Conservation (phyloP, 257 asterid genomes). For the Solanum peruvianum region DNA sequence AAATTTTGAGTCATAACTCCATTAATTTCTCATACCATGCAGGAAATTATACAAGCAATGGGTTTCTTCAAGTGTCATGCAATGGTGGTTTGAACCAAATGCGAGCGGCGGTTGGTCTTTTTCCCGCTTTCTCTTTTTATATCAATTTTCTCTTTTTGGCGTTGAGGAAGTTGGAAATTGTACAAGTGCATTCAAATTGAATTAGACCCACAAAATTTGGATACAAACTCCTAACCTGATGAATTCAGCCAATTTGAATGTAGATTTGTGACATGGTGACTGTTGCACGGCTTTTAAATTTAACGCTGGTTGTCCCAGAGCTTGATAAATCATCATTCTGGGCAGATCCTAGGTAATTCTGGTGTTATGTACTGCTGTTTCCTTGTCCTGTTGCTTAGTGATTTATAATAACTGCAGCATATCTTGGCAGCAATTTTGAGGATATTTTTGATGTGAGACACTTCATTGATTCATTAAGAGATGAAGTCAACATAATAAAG, state of each 20-base stretch:
- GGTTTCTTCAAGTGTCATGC: conserved; percentile 80
- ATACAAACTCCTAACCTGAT: not conserved
- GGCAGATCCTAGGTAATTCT: conserved; percentile 90
- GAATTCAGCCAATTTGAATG: conserved; percentile 7
- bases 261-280: conserved; percentile 98
- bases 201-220: not conserved
- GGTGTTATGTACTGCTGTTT: not conserved
- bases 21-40: not conserved
- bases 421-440: conserved; percentile 55
- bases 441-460: conserved; percentile 78
- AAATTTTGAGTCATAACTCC: not conserved
- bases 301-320: conserved; percentile 84
- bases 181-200: not conserved
- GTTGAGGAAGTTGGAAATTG: not conserved
- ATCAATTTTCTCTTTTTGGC: not conserved
- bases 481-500: conserved; percentile 67
- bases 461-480: conserved; percentile 76
- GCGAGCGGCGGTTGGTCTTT: conserved; percentile 82
- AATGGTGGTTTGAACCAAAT: conserved; percentile 96
- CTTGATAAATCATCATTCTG: conserved; percentile 96
- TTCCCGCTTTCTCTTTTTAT: not conserved
- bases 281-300: conserved; percentile 78
- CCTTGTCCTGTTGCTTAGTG: not conserved
- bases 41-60: conserved; percentile 83
- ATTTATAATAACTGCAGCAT: not conserved